Percentiles rank a stretch among this genome's conserved stretches.
Conservation (phyloP, 208 protist species). For the Leishmania martiniquensis region DNA sequence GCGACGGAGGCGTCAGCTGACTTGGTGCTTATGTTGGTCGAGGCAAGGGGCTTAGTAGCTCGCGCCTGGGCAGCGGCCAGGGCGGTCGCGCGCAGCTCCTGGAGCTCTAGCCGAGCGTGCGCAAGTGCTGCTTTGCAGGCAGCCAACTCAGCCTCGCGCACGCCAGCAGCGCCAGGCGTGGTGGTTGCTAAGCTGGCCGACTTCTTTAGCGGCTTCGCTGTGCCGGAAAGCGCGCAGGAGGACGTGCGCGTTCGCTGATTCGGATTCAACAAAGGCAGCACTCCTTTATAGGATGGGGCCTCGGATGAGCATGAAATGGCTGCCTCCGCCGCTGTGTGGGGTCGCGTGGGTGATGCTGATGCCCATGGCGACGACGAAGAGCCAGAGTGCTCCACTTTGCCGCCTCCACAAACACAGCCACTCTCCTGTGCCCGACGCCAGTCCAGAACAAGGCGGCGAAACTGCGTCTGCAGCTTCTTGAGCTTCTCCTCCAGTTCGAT, state of each 20-base stretch:
- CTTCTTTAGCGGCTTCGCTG: conserved; percentile 2
- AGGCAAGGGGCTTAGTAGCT: not conserved
- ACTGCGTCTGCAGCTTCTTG: conserved; percentile 71
- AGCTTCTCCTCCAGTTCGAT: conserved; percentile 71
- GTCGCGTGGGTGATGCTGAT: not conserved
- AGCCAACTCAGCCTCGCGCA: conserved; percentile 28
- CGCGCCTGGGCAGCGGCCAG: not conserved
- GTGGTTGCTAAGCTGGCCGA: not conserved
- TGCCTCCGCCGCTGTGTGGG: conserved; percentile 7
- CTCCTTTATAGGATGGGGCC: not conserved
- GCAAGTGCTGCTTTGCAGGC: conserved; percentile 49
- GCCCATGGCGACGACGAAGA: not conserved
- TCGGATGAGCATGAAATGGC: not conserved
- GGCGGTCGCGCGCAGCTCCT: conserved; percentile 34
- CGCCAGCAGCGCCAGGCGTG: not conserved
- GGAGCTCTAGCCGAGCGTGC: conserved; percentile 47
- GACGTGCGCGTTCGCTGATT: not conserved
- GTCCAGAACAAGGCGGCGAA: conserved; percentile 69
- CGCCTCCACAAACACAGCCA: not conserved
- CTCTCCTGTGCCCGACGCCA: conserved; percentile 29
- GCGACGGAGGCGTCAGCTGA: not conserved
- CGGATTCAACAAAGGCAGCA: conserved; percentile 12
- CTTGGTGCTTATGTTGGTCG: not conserved
- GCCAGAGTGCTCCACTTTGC: not conserved
- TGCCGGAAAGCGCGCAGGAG: not conserved